Base-by-base conservation (phyloP, 2,329 filamentous ascomycete genomes). In the Gremmenia infestans region DNA sequence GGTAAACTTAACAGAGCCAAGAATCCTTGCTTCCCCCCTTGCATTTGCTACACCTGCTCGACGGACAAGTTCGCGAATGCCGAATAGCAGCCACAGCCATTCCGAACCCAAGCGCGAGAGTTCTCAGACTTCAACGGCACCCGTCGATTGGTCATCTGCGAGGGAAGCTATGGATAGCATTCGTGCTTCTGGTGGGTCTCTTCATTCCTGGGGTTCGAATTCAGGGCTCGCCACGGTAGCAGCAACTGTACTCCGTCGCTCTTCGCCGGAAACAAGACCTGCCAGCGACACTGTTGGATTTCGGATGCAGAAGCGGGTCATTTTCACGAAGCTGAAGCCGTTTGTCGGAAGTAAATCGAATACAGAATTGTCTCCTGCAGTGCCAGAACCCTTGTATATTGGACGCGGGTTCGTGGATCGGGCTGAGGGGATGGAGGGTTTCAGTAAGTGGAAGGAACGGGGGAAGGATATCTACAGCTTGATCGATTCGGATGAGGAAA, bases 281-380 rank as follows among this genome's bases (percentile, higher is more conserved):
- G 53, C 36, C 12, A 36, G n/a, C 4, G 22, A 43, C 25, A 5
- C n/a, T 9, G n/a, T 35, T 7, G 23, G 15, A 11, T 32, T 47
- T 5, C 52, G 42, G 28, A 46, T 35, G 23, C 52, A 46, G 43
- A 56, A 54, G 40, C 60, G 43, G 23, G 47, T 60, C 9, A 35
- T 60, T 3, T 63, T 64, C 52, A 62, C 58, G 5, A 59, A 59
- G 50, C 58, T 58, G 11, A 55, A 50, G 35, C 54, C 54, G 17
- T 61, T 61, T 22, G 22, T 52, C 2, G 58, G 52, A 42, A 43
- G 39, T 8, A 60, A 58, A 5, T 52, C 52, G 7, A 52, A 15
- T n/a, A 22, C 15, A 3, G 42, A 54, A 45, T 39, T n/a, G 15
- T 37, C 23, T 35, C 25, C 49, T 2, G 9, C 7, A 11, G 17